Conservation (phyloP, 179 eudicot species). For the Camellia oleifera region DNA sequence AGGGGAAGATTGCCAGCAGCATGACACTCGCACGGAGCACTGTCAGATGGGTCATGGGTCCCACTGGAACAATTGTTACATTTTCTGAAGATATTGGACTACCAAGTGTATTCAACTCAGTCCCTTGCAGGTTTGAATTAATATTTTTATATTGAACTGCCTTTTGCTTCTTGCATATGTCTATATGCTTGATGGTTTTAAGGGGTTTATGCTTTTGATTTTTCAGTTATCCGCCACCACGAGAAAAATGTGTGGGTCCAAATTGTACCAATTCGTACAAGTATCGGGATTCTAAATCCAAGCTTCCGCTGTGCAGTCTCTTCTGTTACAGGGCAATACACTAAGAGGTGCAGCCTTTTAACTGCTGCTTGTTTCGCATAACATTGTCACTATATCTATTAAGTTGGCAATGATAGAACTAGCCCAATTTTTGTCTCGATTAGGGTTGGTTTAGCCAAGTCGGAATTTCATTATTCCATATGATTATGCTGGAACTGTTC, state of each 20-base stretch:
- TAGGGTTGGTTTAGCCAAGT: background rate
- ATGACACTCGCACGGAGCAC: constrained; percentile 53
- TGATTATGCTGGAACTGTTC: background rate
- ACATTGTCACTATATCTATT: constrained; percentile 14
- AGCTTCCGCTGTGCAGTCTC: constrained; percentile 87
- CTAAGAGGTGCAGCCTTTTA: constrained; percentile 19
- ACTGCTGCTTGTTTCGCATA: background rate
- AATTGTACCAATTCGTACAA: constrained; percentile 74
- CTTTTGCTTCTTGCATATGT: background rate
- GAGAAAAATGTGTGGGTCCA: constrained; percentile 84
- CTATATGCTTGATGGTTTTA: background rate
- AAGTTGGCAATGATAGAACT: background rate
- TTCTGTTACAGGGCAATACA: constrained; percentile 82
- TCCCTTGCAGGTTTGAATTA: constrained; percentile 44
- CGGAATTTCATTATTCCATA: background rate
- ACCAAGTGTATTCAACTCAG: constrained; percentile 57
- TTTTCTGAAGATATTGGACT: constrained; percentile 74
- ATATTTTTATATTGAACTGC: background rate
- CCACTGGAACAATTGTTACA: constrained; percentile 66
- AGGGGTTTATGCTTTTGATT: background rate
- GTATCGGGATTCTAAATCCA: constrained; percentile 82
- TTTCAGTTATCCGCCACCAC: constrained; percentile 81
- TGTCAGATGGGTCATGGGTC: constrained; percentile 64
- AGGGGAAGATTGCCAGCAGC: constrained; percentile 74
- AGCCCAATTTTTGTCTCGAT: background rate